Conservation (phyloP, 257 asterid genomes). For the Fraxinus quadrangulata region DNA sequence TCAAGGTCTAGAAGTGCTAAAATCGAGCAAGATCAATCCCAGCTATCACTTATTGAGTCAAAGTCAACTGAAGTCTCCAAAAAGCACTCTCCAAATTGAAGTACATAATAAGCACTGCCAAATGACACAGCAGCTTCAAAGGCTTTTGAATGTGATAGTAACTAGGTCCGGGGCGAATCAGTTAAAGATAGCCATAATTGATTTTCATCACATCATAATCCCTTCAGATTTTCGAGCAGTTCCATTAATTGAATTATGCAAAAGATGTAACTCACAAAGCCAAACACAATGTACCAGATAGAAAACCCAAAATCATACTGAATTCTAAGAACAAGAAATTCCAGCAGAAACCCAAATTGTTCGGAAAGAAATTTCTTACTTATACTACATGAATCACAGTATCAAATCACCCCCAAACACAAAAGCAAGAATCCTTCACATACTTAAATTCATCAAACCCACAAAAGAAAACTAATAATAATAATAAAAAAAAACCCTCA, state of each 20-base stretch:
- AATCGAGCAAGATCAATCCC: conserved; percentile 29
- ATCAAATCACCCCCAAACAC: neutral
- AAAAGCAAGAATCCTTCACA: neutral
- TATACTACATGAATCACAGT: neutral
- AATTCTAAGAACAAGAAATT: neutral
- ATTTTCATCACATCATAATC: conserved; percentile 10
- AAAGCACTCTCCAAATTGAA: conserved; percentile 7
- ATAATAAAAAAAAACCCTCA: neutral
- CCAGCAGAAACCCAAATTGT: neutral
- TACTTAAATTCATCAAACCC: neutral
- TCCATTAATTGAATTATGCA: neutral
- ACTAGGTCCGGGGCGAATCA: neutral
- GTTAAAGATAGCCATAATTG: neutral
- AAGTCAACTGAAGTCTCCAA: neutral
- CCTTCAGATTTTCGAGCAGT: neutral
- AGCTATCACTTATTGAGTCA: conserved; percentile 25
- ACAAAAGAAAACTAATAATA: neutral
- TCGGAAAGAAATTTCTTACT: neutral
- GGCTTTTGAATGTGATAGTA: neutral
- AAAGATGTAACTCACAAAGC: neutral
- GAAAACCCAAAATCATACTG: neutral
- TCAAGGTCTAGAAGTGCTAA: conserved; percentile 13
- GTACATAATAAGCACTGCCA: conserved; percentile 9
- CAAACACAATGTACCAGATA: neutral
- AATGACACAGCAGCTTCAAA: conserved; percentile 10